phyloP scores from a whole-genome alignment of 2,329 filamentous ascomycete species.

The Arthrobotrys sinensis region DNA sequence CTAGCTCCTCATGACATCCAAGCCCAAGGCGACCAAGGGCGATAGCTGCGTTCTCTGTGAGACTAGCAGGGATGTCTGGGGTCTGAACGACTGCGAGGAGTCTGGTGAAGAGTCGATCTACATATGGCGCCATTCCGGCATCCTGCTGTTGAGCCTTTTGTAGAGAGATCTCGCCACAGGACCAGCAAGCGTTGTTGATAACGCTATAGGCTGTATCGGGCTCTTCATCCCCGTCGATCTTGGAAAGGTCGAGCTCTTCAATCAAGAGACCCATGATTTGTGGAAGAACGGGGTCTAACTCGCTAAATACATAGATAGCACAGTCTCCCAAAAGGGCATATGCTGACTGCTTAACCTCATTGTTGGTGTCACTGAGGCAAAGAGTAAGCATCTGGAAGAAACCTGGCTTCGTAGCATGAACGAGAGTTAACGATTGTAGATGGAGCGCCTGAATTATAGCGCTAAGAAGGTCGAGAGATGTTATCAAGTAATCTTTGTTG shows the following conservation, averaged over 20 bases:
- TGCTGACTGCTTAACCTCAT: slow-evolving; percentile 95
- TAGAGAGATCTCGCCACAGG: slow-evolving; percentile 90
- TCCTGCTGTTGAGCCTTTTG: slow-evolving; percentile 74
- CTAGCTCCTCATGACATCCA: slow-evolving; percentile 81
- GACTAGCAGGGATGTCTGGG: slow-evolving; percentile 84
- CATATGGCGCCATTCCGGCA: slow-evolving; percentile 79
- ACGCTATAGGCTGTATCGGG: slow-evolving; percentile 90
- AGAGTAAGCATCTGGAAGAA: slow-evolving; percentile 92
- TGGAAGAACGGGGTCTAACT: slow-evolving; percentile 81
- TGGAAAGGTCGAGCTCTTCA: slow-evolving; percentile 79
- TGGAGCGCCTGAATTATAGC: slow-evolving; percentile 93
- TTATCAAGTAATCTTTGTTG: slow-evolving; percentile 97
- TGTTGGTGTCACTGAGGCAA: slow-evolving; percentile 89
- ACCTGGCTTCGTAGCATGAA: slow-evolving; percentile 81
- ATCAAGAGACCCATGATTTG: slow-evolving; percentile 85
- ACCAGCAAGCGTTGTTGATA: slow-evolving; percentile 99
- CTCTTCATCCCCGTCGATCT: slow-evolving; percentile 79
- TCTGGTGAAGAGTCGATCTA: slow-evolving; percentile 81
- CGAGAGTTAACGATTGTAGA: slow-evolving; percentile 79
- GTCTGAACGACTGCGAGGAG: slow-evolving; percentile 88
- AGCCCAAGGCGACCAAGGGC: slow-evolving; percentile 89
- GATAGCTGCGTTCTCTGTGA: slow-evolving; percentile 94
- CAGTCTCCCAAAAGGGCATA: slow-evolving; percentile 96
- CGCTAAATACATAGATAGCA: slow-evolving; percentile 89
- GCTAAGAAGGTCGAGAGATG: slow-evolving; percentile 91